These are phyloP conservation scores for Biscutella laevigata DNA, from an alignment of 441 rosid species.

Conservation along the genomic window DNA sequence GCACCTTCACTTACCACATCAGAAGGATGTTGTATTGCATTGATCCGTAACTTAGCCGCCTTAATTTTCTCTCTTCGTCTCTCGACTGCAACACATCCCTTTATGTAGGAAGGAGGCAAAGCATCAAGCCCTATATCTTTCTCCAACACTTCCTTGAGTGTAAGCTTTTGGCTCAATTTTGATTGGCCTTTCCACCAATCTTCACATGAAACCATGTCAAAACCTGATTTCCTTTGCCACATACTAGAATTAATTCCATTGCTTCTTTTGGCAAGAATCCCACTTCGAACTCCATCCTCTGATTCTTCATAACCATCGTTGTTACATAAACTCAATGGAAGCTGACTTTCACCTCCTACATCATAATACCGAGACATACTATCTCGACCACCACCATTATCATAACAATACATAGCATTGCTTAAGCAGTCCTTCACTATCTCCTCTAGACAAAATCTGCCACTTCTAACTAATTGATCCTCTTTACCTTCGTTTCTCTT, in stretches of 20 bases:
- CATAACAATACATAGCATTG: slow-evolving; percentile 28
- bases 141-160: slow-evolving; percentile 57
- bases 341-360: slow-evolving; percentile 17
- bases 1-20: not conserved
- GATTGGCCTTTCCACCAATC: slow-evolving; percentile 91
- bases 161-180: slow-evolving; percentile 56
- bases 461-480: slow-evolving; percentile 4
- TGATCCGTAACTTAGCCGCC: slow-evolving; percentile 58
- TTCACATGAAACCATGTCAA: slow-evolving; percentile 22
- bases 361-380: slow-evolving; percentile 32
- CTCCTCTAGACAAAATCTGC: slow-evolving; percentile 37
- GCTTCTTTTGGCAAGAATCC: slow-evolving; percentile 8
- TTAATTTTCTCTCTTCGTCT: slow-evolving; percentile 56
- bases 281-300: slow-evolving; percentile 21
- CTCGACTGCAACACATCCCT: slow-evolving; percentile 35
- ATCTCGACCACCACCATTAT: slow-evolving; percentile 14
- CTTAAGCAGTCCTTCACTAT: slow-evolving; percentile 45
- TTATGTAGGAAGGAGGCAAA: slow-evolving; percentile 65
- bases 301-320: slow-evolving; percentile 38
- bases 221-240: slow-evolving; percentile 12
- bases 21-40: slow-evolving; percentile 39
- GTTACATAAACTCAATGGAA: slow-evolving; percentile 12
- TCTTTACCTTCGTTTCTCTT: slow-evolving; percentile 18
- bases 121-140: slow-evolving; percentile 58
- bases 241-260: slow-evolving; percentile 8